Evolutionary conservation across 2,329 filamentous ascomycete genomes (phyloP).

Genomic region (Periconia sp.): DNA sequence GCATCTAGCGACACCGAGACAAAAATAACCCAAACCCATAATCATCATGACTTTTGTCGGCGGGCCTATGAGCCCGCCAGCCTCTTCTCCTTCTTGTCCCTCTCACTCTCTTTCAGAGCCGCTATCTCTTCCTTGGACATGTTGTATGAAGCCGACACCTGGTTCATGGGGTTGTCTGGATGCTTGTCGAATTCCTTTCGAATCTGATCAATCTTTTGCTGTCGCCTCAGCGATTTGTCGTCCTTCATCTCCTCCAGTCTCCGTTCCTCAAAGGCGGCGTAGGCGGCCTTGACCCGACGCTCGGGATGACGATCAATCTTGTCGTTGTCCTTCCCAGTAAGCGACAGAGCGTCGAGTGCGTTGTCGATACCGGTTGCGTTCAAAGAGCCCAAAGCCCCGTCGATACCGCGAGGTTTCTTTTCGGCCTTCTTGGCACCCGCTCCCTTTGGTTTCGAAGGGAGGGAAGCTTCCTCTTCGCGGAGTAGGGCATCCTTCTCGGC

Average conservation of each 20-base stretch:
- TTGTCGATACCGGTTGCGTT: slow-evolving; percentile 91
- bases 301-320: slow-evolving; percentile 91
- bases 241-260: slow-evolving; percentile 81
- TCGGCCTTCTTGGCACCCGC: slow-evolving; percentile 65
- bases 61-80: slow-evolving; percentile 46
- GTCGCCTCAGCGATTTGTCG: slow-evolving; percentile 77
- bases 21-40: slow-evolving; percentile 1
- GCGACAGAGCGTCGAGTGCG: slow-evolving; percentile 79
- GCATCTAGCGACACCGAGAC: slow-evolving; percentile 4
- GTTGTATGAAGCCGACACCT: slow-evolving; percentile 75
- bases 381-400: slow-evolving; percentile 61
- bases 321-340: slow-evolving; percentile 62
- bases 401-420: slow-evolving; percentile 66
- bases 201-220: slow-evolving; percentile 83
- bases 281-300: slow-evolving; percentile 82
- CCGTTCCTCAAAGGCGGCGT: slow-evolving; percentile 77
- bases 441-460: slow-evolving; percentile 63
- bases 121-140: slow-evolving; percentile 75
- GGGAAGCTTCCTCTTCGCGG: slow-evolving; percentile 77
- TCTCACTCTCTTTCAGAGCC: slow-evolving; percentile 66
- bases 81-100: slow-evolving; percentile 71
- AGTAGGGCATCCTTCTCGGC: slow-evolving; percentile 84
- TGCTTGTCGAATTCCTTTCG: slow-evolving; percentile 93
- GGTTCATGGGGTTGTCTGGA: slow-evolving; percentile 94
- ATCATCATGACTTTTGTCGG: not conserved